Conservation (phyloP, 306 rosid species). For the Purshia tridentata region DNA sequence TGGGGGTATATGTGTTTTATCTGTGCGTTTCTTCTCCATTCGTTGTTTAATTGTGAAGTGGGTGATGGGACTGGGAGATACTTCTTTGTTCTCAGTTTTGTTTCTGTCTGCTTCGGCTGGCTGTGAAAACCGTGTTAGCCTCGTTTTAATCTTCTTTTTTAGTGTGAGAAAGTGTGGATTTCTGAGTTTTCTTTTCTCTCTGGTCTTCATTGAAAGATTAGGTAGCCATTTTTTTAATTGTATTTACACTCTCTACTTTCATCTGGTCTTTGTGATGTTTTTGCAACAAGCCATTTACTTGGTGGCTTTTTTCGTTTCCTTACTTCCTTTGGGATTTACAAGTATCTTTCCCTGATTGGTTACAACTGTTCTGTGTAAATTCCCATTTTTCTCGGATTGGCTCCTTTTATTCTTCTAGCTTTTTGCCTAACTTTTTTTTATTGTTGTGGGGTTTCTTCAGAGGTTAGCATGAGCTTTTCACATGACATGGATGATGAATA, state of each 20-base stretch:
- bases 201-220: background rate
- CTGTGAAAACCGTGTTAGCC: background rate
- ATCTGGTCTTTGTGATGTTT: background rate
- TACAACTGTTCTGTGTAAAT: slow-evolving; percentile 34
- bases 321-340: slow-evolving; percentile 22
- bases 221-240: slow-evolving; percentile 12
- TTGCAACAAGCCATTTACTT: slow-evolving; percentile 15
- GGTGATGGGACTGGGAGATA: background rate
- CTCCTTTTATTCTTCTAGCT: slow-evolving; percentile 42
- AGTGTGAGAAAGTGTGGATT: slow-evolving; percentile 3
- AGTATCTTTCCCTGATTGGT: slow-evolving; percentile 40
- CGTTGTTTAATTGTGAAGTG: slow-evolving; percentile 4
- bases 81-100: background rate
- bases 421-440: slow-evolving; percentile 24
- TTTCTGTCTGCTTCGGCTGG: background rate
- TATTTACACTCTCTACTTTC: slow-evolving; percentile 21
- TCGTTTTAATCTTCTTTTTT: background rate
- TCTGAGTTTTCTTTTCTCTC: background rate
- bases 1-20: too few relatives aligned
- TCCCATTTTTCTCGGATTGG: slow-evolving; percentile 44
- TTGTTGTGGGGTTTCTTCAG: slow-evolving; percentile 28
- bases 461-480: slow-evolving; percentile 74
- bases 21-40: too few relatives aligned
- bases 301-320: slow-evolving; percentile 13
- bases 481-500: slow-evolving; percentile 83